Evolutionary conservation across 139 green algal species (phyloP).

Genomic region (Micromonas commoda): DNA sequence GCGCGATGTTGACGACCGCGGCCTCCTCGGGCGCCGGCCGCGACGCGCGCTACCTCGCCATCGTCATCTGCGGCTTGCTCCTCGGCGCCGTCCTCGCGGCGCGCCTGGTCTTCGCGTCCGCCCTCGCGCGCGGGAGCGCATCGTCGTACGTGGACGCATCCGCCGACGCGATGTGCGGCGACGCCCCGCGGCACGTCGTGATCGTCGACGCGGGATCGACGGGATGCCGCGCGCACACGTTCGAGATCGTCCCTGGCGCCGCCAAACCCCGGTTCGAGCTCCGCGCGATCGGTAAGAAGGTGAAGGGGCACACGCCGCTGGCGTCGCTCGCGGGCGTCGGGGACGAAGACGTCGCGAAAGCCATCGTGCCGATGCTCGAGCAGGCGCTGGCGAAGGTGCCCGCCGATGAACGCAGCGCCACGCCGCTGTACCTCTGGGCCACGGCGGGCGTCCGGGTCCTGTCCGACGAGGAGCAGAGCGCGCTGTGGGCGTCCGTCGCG

Average conservation of each 20-base stretch:
- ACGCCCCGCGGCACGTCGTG: not conserved
- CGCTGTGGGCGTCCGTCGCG: not conserved
- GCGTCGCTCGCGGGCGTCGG: not conserved
- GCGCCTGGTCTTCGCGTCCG: too few species aligned
- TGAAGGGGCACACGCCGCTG: not conserved
- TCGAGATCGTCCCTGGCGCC: not conserved
- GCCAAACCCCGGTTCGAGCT: not conserved
- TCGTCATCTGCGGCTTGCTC: too few species aligned
- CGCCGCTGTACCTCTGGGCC: constrained; percentile 18
- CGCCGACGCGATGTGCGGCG: not conserved
- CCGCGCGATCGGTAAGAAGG: constrained; percentile 1
- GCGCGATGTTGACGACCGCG: too few species aligned
- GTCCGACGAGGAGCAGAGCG: constrained; percentile 7
- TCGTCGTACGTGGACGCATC: too few species aligned
- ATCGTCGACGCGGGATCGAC: constrained; percentile 17
- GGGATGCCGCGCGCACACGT: constrained; percentile 25
- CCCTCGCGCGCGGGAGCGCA: too few species aligned
- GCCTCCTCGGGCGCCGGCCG: too few species aligned
- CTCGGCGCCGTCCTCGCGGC: too few species aligned
- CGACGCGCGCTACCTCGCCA: too few species aligned
- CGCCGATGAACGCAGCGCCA: not conserved
- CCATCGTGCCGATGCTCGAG: not conserved
- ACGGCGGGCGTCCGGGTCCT: constrained; percentile 11
- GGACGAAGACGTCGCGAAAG: not conserved
- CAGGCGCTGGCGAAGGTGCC: not conserved